Conservation (phyloP, 139 green algal genomes). For the Picochlorum sp. region DNA sequence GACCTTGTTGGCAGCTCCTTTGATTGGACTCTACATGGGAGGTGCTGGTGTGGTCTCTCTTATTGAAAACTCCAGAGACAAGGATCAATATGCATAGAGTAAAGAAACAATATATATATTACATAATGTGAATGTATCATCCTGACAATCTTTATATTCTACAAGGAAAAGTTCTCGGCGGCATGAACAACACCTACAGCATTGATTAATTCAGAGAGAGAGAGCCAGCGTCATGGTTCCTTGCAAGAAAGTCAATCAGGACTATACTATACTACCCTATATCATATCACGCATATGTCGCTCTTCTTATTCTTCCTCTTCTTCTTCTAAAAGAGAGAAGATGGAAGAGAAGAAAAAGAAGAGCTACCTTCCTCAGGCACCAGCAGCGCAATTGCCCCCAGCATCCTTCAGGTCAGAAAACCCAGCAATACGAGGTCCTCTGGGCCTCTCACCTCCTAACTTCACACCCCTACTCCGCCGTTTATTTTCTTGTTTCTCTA, state of each 20-base stretch:
- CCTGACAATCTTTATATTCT: too few species aligned
- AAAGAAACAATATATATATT: neutral
- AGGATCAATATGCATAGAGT: neutral
- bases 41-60: constrained; percentile 65
- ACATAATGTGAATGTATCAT: neutral
- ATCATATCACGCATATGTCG: too few species aligned
- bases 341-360: neutral
- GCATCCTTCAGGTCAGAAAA: constrained; percentile 26
- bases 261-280: too few species aligned
- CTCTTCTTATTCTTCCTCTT: too few species aligned
- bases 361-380: constrained; percentile 37
- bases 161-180: too few species aligned
- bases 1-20: constrained; percentile 83
- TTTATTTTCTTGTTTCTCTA: neutral
- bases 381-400: constrained; percentile 23
- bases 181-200: too few species aligned
- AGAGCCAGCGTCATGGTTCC: too few species aligned
- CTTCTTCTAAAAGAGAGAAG: too few species aligned
- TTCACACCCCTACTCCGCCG: neutral
- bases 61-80: constrained; percentile 48
- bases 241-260: too few species aligned
- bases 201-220: too few species aligned
- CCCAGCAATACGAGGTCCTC: constrained; percentile 19
- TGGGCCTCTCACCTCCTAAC: constrained; percentile 5
- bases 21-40: constrained; percentile 92